Evolutionary conservation across 75 land plant genomes (phyloP), one percentile per base, ranked within the genome.

Genomic region (Adiantum capillusveneris): DNA sequence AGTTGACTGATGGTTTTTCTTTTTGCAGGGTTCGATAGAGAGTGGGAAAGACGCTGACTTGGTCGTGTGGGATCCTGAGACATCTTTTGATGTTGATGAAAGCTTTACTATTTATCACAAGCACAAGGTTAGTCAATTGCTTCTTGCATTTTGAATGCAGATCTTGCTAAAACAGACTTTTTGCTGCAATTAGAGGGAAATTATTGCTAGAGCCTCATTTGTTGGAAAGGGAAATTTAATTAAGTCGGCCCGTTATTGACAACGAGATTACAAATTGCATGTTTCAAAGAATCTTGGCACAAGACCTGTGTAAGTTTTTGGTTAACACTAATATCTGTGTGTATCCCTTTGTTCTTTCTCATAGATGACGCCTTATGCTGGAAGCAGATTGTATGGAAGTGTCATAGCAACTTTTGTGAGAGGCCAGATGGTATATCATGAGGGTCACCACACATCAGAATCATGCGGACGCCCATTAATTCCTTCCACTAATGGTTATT

Each of bases 51-150:
- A 90, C 78, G 99, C 99, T 37, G 99, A 95, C 72, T 49, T 95
- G 56, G 99, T 86, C 14, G 84, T 84, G 11, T 95, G 99, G 99
- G 88, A 90, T 50, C 99, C 99, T 29, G 96, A 95, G 24, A 46
- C 50, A 20, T 81, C 83, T 37, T 86, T 90, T 72, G 73, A 79
- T 1, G 70, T 95, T 18, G 64, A 82, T 48, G 75, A 71, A 21
- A 66, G 72, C 53, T 67, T 70, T 55, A 64, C 74, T 41, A 53
- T 81, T 24, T 74, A 66, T 65, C 78, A 74, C 31, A 95, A 86
- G 67, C 87, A 95, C 65, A 95, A 73, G 42, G 98, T 87, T 71
- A 24, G 54, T 37, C 1, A 0, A 1, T 36, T 2, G 36, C n/a
- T n/a, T n/a, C n/a, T 42, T 34, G 37, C 37, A 34, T 9, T 34